Evolutionary conservation across 2,329 filamentous ascomycete species (phyloP), one percentile per base, ranked within the genome.

Genomic region (Rachicladosporium sp.): DNA sequence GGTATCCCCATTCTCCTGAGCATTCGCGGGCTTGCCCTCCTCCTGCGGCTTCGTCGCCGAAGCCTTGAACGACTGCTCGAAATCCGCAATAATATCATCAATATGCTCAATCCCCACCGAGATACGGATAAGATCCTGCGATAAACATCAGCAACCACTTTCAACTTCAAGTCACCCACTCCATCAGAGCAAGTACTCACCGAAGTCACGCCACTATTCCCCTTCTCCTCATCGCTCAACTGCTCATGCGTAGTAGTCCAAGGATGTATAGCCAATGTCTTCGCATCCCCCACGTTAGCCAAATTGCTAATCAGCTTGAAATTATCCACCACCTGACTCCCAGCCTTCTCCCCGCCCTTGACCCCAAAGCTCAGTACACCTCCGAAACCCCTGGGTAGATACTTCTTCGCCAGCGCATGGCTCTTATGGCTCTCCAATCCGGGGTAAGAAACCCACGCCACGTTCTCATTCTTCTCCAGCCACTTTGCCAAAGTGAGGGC

Each of bases 171-270:
- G 3, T 10, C 19, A 33, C 5, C 9, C 10, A 4, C 15, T 31
- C 6, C 11, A 27, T 21, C 35, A 8, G 32, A 19, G 15, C 15
- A 19, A 33, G 8, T 7, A 35, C 42, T 46, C 34, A 56, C 54
- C 43, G 52, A 48, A 10, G 85, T 91, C 8, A 91, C 85, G 52
- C 89, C 89, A 13, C 84, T 89, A 57, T 68, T 78, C 37, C 72
- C 59, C 64, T 79, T 85, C 70, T 95, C 89, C 58, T 87, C 73
- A 23, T 89, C 82, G 15, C 70, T 78, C 42, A 96, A 71, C 67
- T 96, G 89, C 69, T 93, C 83, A 61, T 96, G 89, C 2, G 89
- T 96, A 2, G 89, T 95, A 4, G 80, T 83, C 85, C 87, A 94
- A 13, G 89, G 89, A 64, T 95, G 88, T 52, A 95, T 93, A 19